Evolutionary conservation across 176 grass and related monocot species (phyloP).

Genomic region (Oryza brachyantha): DNA sequence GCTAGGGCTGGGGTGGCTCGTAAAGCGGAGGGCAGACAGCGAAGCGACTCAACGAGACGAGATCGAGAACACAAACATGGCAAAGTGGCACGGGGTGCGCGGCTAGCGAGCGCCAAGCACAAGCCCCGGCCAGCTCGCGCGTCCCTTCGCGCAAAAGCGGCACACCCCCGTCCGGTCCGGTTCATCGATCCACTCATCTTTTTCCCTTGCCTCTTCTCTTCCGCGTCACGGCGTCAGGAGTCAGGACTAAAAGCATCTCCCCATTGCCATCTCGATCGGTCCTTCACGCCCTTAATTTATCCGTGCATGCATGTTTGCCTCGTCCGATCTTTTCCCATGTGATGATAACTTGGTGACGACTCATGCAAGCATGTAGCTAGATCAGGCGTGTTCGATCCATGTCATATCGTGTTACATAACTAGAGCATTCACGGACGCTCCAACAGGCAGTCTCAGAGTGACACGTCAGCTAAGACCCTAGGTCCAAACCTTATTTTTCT

Average conservation of each 20-base stretch:
- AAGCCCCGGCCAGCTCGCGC: background rate
- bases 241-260: background rate
- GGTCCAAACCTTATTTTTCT: too few relatives aligned
- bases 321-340: background rate
- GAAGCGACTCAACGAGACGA: background rate
- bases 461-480: too few relatives aligned
- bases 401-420: conserved; percentile 25
- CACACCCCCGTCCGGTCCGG: conserved; percentile 19
- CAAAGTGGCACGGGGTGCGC: too few relatives aligned
- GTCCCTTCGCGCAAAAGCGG: background rate
- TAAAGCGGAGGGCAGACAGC: background rate
- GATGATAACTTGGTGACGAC: conserved; percentile 9
- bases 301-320: background rate
- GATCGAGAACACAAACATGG: too few relatives aligned
- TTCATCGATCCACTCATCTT: background rate
- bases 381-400: background rate
- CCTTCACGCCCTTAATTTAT: background rate
- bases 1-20: too few relatives aligned
- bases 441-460: too few relatives aligned
- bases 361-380: background rate
- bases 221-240: too few relatives aligned
- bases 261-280: background rate
- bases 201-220: background rate
- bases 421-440: too few relatives aligned
- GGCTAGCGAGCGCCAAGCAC: background rate